Percentiles rank a stretch among this genome's conserved stretches.
Evolutionary conservation across 1,284 basidiomycete genomes (phyloP).

Genomic region (Fistulinella staudtii): DNA sequence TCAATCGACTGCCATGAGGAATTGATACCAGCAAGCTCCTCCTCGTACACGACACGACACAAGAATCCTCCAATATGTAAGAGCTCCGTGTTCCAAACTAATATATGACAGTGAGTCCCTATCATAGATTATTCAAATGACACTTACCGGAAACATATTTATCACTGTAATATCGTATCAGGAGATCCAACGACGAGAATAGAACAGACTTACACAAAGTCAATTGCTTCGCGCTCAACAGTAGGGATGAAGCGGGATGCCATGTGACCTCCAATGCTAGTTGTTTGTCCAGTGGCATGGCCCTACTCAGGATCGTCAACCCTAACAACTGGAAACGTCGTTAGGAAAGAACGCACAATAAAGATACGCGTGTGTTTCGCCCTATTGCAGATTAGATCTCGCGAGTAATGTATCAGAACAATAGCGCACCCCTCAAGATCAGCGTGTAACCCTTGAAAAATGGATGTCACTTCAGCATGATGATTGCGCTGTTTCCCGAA

Average conservation of each 20-base stretch:
- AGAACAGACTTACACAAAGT: slow-evolving; percentile 46
- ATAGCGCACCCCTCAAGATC: slow-evolving; percentile 69
- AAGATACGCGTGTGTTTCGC: slow-evolving; percentile 67
- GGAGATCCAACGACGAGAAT: neutral
- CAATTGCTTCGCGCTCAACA: slow-evolving; percentile 93
- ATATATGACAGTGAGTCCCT: neutral
- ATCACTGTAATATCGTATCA: slow-evolving; percentile 7
- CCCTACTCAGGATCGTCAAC: slow-evolving; percentile 41
- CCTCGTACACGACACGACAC: slow-evolving; percentile 80
- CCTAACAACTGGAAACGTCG: slow-evolving; percentile 25
- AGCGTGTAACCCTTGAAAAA: slow-evolving; percentile 82
- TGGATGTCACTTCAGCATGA: slow-evolving; percentile 62
- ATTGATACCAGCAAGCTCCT: slow-evolving; percentile 64
- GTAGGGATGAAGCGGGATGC: slow-evolving; percentile 94
- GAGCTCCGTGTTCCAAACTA: slow-evolving; percentile 82
- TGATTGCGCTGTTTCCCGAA: slow-evolving; percentile 61
- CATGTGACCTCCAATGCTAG: slow-evolving; percentile 89
- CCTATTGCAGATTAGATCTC: slow-evolving; percentile 35
- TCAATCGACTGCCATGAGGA: slow-evolving; percentile 45
- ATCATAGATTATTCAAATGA: slow-evolving; percentile 29
- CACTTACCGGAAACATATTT: neutral
- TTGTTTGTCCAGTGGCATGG: slow-evolving; percentile 89
- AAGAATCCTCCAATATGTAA: slow-evolving; percentile 80
- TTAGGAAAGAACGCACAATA: slow-evolving; percentile 48
- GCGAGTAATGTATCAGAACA: neutral